Conservation (phyloP, 2,329 filamentous ascomycete genomes). For the Sarocladium kiliense region DNA sequence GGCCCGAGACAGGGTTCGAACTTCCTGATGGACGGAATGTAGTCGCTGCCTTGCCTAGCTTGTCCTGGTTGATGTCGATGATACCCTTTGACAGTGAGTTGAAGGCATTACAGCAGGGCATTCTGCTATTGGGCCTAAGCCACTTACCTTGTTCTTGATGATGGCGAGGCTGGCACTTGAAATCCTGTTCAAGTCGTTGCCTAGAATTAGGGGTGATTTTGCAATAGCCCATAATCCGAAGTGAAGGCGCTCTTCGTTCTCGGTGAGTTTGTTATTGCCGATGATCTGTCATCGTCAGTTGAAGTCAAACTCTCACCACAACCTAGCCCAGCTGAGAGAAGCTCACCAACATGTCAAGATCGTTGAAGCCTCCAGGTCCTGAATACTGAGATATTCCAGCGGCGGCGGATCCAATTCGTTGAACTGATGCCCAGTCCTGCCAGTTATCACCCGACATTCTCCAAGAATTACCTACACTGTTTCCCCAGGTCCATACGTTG, state of each 20-base stretch:
- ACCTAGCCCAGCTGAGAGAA: too few species aligned
- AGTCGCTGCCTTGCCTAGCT: constrained; percentile 18
- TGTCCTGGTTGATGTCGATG: constrained; percentile 23
- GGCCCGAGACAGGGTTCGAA: constrained; percentile 34
- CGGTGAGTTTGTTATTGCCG: constrained; percentile 15
- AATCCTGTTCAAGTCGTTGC: constrained; percentile 20
- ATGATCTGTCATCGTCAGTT: constrained; percentile 11
- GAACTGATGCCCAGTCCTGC: constrained; percentile 15
- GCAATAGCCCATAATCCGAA: constrained; percentile 23
- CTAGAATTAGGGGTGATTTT: constrained; percentile 21
- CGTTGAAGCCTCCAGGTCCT: constrained; percentile 22
- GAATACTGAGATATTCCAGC: constrained; percentile 15
- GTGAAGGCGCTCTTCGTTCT: constrained; percentile 18
- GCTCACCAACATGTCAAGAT: constrained; percentile 21
- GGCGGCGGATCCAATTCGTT: constrained; percentile 13
- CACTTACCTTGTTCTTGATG: constrained; percentile 16
- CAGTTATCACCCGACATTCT: constrained; percentile 32
- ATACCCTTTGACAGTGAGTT: too few species aligned
- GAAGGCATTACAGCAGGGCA: too few species aligned
- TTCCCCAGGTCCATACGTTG: constrained; percentile 40
- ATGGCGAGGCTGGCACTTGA: constrained; percentile 14
- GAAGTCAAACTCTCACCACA: too few species aligned
- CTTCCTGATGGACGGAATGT: constrained; percentile 16
- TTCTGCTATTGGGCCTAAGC: background rate
- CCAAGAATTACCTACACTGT: constrained; percentile 34